Base-by-base conservation (phyloP, 345 rosid species). In the Salix udensis region DNA sequence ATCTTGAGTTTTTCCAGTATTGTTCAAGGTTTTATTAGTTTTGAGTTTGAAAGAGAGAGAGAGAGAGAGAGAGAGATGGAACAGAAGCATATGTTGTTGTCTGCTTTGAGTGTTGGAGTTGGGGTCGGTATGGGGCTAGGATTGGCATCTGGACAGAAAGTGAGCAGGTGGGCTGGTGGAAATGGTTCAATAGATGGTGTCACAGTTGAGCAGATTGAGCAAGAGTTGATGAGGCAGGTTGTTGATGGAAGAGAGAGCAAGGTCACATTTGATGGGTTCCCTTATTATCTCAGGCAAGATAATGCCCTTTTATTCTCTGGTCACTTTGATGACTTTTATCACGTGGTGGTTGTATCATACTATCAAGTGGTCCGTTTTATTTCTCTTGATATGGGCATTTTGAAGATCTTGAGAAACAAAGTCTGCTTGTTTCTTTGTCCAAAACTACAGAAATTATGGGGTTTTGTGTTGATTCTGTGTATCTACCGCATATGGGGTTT, bases 41-140 rank as follows among this genome's bases (percentile, higher is more conserved):
- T 53, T n/a, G n/a, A 19, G 24, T 53, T 58, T 58, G 28, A 16
- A 21, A 68, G 26, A 10, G 30, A 28, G 30, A 28, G 30, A 28
- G 30, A 28, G 15, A 31, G 40, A 58, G 2, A n/a, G 19, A 70
- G 42, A 58, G 19, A 58, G 61, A 95, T 95, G 97, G 98, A 95
- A 74, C 94, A 91, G 81, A 95, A 89, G 85, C 84, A 84, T 68
- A 78, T 89, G 26, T 55, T 95, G 58, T 65, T 95, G 61, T 91
- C 98, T 26, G 98, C 97, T 40, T 80, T 95, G 85, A 82, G 92
- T 72, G 88, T 88, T 39, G 98, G 98, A 18, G 91, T 94, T 68
- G 98, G 98, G 18, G 90, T 94, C 39, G 97, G 98, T 0, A 89
- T 94, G 65, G 98, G 98, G 19, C 75, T 94, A 4, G 95, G 97